Evolutionary conservation across 176 grass and related monocot species (phyloP), one percentile per base, ranked within the genome.

Genomic region (Ampelocalamus luodianensis): DNA sequence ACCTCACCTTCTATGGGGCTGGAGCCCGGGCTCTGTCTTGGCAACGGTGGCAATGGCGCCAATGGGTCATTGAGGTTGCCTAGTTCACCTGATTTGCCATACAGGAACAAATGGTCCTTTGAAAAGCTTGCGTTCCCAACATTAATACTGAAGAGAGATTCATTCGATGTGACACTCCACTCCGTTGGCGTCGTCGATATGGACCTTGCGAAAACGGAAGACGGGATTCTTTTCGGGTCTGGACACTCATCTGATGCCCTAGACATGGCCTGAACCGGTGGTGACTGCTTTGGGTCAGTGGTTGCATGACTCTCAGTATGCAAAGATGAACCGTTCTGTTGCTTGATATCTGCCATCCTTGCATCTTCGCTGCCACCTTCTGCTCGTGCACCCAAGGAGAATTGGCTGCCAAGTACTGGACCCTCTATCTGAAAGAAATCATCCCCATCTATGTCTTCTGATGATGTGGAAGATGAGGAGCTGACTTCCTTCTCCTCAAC

Each of bases 81-180:
- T 11, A 87, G 4, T 0, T 97, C 86, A 62, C 77, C 85, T 10
- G 84, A 77, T 27, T 90, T 93, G 18, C 73, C 76, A 44, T 87
- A 87, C 51, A 91, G 8, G 27, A 83, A 68, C 37, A 85, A 23
- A 80, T 81, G 79, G 40, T 94, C 92, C 48, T 79, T 82, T 0
- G 88, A 84, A n/a, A 94, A 93, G 71, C 90, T 90, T 0, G 92
- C 56, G 37, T 97, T 94, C 26, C 86, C 88, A 0, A 87, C 62
- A 5, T 91, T 89, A 58, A 97, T 94, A 69, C 94, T 94, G 22
- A 97, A 97, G 40, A 97, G 91, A 36, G 90, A 94, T 65, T 97
- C 94, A 44, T 97, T 97, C 2, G 94, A 97, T 0, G 88, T 87
- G 59, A 94, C 77, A 2, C 92, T 97, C 94, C 92, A 94, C 24